phyloP scores from a whole-genome alignment of 2,329 filamentous ascomycete genomes.

The Exophiala phaeomuriformis region DNA sequence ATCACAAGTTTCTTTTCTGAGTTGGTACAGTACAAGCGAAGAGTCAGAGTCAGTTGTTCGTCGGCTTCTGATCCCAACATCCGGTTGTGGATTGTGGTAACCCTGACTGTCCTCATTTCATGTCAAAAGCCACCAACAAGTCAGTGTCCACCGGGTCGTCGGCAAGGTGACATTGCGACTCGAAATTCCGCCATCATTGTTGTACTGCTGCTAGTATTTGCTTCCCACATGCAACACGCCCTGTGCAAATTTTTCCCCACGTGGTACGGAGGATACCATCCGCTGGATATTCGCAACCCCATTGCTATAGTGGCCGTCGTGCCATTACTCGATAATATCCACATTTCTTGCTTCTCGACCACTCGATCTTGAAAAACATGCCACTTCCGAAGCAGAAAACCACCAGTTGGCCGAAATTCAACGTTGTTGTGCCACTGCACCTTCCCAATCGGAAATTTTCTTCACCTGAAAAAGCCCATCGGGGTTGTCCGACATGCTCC shows the following conservation, averaged over 20 bases:
- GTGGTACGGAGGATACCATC: conserved; percentile 5
- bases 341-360: conserved; percentile 4
- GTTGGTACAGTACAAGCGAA: neutral
- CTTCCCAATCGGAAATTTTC: neutral
- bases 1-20: neutral
- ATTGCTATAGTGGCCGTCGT: conserved; percentile 1
- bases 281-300: conserved; percentile 4
- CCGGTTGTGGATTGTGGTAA: neutral
- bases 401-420: neutral
- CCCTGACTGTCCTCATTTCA: neutral
- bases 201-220: too few relatives aligned
- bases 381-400: neutral
- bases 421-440: conserved; percentile 1
- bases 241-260: conserved; percentile 15
- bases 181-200: conserved; percentile 9
- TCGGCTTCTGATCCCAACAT: neutral
- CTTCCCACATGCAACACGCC: neutral
- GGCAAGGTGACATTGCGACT: conserved; percentile 19
- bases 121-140: neutral
- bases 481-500: neutral
- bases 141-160: neutral
- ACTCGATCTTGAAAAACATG: neutral
- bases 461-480: neutral
- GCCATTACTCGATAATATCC: conserved; percentile 22
- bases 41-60: neutral